phyloP scores from a whole-genome alignment of 768 basidiomycete genomes.

The Rhizopogon salebrosus region DNA sequence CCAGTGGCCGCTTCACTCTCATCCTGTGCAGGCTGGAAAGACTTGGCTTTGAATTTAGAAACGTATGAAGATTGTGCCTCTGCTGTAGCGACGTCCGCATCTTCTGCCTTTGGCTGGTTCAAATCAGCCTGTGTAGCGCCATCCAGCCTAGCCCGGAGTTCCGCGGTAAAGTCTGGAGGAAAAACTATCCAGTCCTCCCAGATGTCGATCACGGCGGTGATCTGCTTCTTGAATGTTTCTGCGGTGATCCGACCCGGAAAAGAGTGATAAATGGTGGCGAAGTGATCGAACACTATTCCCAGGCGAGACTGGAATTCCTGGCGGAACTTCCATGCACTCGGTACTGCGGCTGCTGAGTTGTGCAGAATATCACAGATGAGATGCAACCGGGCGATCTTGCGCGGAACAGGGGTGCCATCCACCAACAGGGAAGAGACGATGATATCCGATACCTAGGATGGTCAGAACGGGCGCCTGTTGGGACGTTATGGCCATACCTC shows the following conservation, averaged over 20 bases:
- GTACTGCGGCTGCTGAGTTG: slow-evolving; percentile 90
- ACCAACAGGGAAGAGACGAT: slow-evolving; percentile 86
- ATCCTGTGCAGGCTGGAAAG: slow-evolving; percentile 67
- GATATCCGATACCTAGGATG: slow-evolving; percentile 74
- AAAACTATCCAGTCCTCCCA: slow-evolving; percentile 99
- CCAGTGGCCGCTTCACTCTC: slow-evolving; percentile 19
- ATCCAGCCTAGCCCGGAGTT: slow-evolving; percentile 71
- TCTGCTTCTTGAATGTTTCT: slow-evolving; percentile 92
- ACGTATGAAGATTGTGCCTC: slow-evolving; percentile 32
- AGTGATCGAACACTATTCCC: slow-evolving; percentile 93
- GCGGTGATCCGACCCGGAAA: slow-evolving; percentile 96
- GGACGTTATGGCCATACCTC: slow-evolving; percentile 49
- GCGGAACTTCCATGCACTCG: slow-evolving; percentile 97
- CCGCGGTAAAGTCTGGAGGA: slow-evolving; percentile 75
- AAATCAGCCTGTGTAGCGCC: slow-evolving; percentile 37
- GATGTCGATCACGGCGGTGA: slow-evolving; percentile 82
- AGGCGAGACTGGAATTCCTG: slow-evolving; percentile 89
- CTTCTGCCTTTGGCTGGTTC: slow-evolving; percentile 22
- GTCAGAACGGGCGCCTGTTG: background rate
- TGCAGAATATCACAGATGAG: slow-evolving; percentile 97
- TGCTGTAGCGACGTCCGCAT: slow-evolving; percentile 7
- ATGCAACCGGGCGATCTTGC: slow-evolving; percentile 92
- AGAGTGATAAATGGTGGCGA: slow-evolving; percentile 90
- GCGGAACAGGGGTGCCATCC: slow-evolving; percentile 92
- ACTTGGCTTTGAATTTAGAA: slow-evolving; percentile 71